Conservation (phyloP, 352 stramenopile species). For the Pythium monospermum region DNA sequence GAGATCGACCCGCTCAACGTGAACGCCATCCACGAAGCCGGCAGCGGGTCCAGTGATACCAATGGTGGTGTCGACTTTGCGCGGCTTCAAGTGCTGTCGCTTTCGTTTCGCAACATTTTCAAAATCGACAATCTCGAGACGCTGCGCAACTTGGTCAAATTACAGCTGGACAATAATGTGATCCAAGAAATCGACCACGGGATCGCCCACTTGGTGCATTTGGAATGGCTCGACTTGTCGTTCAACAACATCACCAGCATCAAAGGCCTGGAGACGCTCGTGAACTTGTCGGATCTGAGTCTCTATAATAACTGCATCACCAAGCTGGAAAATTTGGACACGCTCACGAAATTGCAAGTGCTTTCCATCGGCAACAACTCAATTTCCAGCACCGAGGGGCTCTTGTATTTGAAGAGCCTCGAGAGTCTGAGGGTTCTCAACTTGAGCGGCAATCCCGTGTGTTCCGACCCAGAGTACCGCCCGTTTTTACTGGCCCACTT, state of each 20-base stretch:
- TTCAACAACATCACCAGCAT: slow-evolving; percentile 94
- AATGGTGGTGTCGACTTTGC: slow-evolving; percentile 82
- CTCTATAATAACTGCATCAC: slow-evolving; percentile 93
- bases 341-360: slow-evolving; percentile 87
- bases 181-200: slow-evolving; percentile 90
- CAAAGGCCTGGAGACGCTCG: slow-evolving; percentile 88
- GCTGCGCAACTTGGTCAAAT: slow-evolving; percentile 81
- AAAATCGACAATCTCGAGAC: slow-evolving; percentile 94
- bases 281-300: slow-evolving; percentile 87
- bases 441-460: slow-evolving; percentile 91
- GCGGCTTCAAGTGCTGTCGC: slow-evolving; percentile 66
- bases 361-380: slow-evolving; percentile 92
- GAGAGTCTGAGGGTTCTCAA: slow-evolving; percentile 89
- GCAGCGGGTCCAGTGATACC: slow-evolving; percentile 35
- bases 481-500: slow-evolving; percentile 89
- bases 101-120: slow-evolving; percentile 93
- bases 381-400: slow-evolving; percentile 64
- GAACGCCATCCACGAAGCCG: slow-evolving; percentile 61
- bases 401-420: slow-evolving; percentile 79
- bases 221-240: slow-evolving; percentile 92
- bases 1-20: slow-evolving; percentile 65
- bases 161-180: slow-evolving; percentile 95
- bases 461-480: slow-evolving; percentile 88
- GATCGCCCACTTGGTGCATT: slow-evolving; percentile 76
- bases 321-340: slow-evolving; percentile 89